phyloP scores from a whole-genome alignment of 768 basidiomycete genomes.

The Suillus subalutaceus region DNA sequence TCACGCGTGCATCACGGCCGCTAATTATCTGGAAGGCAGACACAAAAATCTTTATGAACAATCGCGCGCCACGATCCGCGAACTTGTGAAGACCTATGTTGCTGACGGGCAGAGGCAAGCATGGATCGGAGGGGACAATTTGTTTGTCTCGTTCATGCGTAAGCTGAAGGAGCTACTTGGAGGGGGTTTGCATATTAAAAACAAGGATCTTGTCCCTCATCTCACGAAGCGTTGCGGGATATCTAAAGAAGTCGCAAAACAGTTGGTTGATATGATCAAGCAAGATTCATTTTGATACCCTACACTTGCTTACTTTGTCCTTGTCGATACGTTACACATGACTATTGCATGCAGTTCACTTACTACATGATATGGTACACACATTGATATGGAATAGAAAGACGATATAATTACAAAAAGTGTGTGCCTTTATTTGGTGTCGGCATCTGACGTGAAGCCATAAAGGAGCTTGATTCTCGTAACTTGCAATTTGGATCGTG shows the following conservation, averaged over 20 bases:
- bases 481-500: neutral
- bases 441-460: neutral
- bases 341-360: neutral
- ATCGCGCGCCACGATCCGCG: neutral
- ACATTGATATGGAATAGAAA: too few relatives aligned
- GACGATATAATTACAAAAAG: too few relatives aligned
- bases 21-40: neutral
- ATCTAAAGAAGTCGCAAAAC: neutral
- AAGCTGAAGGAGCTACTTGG: neutral
- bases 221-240: neutral
- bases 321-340: neutral
- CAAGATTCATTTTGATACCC: neutral
- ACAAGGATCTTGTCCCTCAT: neutral
- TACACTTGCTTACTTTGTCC: neutral
- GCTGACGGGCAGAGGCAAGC: conserved; percentile 23
- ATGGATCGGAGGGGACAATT: neutral
- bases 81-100: conserved; percentile 18
- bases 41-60: conserved; percentile 22
- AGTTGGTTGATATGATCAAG: neutral
- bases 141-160: neutral
- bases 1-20: conserved; percentile 37
- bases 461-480: neutral
- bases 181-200: neutral
- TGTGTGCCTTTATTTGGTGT: neutral
- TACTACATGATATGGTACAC: too few relatives aligned